Evolutionary conservation across 805 yeast genomes (phyloP).

Genomic region (Teunomyces barrocoloradensis): DNA sequence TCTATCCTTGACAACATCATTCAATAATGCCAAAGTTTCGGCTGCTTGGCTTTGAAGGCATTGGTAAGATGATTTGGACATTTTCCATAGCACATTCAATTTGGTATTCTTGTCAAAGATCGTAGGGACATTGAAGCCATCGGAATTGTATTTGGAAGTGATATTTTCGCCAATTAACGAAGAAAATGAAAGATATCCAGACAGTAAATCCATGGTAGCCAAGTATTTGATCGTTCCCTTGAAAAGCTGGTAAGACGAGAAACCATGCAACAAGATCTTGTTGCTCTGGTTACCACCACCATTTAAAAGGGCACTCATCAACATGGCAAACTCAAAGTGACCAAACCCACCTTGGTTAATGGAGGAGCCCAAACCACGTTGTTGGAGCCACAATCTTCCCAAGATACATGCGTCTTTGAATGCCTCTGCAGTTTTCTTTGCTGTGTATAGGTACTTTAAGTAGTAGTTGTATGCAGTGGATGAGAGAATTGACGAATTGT

Average conservation of each 20-base stretch:
- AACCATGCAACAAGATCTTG: conserved; percentile 78
- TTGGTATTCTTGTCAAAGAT: conserved; percentile 73
- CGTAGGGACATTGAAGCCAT: conserved; percentile 73
- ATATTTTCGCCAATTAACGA: conserved; percentile 48
- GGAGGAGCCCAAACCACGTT: conserved; percentile 73
- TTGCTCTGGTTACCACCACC: conserved; percentile 82
- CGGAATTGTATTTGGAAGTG: conserved; percentile 42
- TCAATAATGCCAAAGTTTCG: conserved; percentile 64
- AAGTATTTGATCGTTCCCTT: conserved; percentile 81
- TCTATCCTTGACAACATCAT: conserved; percentile 80
- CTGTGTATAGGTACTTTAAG: conserved; percentile 70
- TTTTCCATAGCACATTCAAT: conserved; percentile 77
- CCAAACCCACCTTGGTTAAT: conserved; percentile 82
- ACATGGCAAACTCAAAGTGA: conserved; percentile 78
- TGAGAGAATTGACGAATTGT: conserved; percentile 77
- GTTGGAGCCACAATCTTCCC: conserved; percentile 87
- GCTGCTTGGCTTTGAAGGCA: conserved; percentile 62
- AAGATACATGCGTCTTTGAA: conserved; percentile 84
- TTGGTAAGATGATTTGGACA: conserved; percentile 66
- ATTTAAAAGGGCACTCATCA: conserved; percentile 76
- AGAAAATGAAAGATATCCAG: conserved; percentile 66
- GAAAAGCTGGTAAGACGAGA: conserved; percentile 89
- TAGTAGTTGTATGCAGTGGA: conserved; percentile 67
- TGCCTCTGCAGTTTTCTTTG: conserved; percentile 72
- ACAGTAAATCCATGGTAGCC: conserved; percentile 71